Percentiles rank a stretch among this genome's conserved stretches.
These are phyloP conservation scores for Colletotrichum shisoi DNA, from an alignment of 2,329 filamentous ascomycete species.

Conservation along the genomic window DNA sequence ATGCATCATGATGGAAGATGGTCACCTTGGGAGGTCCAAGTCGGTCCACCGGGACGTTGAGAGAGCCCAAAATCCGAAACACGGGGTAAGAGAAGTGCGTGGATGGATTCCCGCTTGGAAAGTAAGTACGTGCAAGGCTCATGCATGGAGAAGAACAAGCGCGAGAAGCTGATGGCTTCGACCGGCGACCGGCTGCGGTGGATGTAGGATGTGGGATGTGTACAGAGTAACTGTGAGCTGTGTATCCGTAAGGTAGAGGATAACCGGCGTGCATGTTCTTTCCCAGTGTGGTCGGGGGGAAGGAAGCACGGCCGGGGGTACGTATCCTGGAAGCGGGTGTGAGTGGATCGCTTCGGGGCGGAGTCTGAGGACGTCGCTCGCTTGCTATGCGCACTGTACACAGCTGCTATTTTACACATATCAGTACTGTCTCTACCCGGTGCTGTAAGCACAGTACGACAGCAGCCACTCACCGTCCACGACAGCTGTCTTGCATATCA, in stretches of 20 bases:
- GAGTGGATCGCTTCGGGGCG: slow-evolving; percentile 4
- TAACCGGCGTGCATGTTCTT: background rate
- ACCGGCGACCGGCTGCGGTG: background rate
- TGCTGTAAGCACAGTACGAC: background rate
- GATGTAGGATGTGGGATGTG: background rate
- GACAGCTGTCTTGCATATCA: slow-evolving; percentile 19
- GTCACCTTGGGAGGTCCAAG: slow-evolving; percentile 2
- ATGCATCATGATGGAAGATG: slow-evolving; percentile 15
- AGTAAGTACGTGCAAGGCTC: background rate
- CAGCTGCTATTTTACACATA: fast-evolving
- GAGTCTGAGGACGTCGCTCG: slow-evolving; percentile 17
- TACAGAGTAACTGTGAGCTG: background rate
- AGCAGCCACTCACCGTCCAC: slow-evolving; percentile 35
- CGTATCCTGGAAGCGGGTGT: background rate
- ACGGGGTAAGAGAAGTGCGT: slow-evolving; percentile 22
- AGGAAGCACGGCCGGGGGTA: slow-evolving; percentile 4
- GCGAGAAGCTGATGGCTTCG: slow-evolving; percentile 6
- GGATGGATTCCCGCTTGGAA: background rate
- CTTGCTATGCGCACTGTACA: slow-evolving; percentile 1
- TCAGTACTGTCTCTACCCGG: fast-evolving
- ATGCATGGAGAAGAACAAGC: slow-evolving; percentile 13
- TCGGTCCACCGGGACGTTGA: slow-evolving; percentile 28
- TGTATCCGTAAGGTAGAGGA: background rate
- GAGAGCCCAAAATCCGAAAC: slow-evolving; percentile 28
- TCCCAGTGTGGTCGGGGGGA: background rate